Evolutionary conservation across 176 grass and related monocot species (phyloP).

Genomic region (Sorghum bicolor): DNA sequence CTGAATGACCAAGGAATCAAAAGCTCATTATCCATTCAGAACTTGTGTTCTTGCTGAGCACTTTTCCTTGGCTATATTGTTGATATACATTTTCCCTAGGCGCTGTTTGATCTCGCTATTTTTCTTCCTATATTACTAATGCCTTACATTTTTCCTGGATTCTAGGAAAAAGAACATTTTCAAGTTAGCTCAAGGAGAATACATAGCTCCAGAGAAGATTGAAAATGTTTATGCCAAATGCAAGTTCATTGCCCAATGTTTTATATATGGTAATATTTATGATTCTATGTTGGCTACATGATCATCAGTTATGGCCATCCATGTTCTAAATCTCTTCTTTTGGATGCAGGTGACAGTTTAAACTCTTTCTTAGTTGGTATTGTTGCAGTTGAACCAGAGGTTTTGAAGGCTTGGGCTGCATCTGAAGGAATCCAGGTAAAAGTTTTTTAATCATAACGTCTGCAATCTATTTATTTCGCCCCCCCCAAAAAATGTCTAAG

Average conservation of each 20-base stretch:
- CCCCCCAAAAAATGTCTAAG: neutral
- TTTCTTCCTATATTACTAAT: constrained; percentile 17
- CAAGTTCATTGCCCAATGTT: constrained; percentile 94
- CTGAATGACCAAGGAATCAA: neutral
- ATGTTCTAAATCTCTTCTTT: constrained; percentile 37
- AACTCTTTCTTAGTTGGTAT: constrained; percentile 83
- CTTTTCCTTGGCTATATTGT: neutral
- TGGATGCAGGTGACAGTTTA: constrained; percentile 83
- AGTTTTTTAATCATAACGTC: neutral
- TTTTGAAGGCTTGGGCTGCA: constrained; percentile 81
- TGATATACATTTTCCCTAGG: neutral
- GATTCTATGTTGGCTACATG: neutral
- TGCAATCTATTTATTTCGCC: constrained; percentile 11
- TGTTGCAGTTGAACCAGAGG: constrained; percentile 73
- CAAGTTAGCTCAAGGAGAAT: constrained; percentile 98
- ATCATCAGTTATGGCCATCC: neutral
- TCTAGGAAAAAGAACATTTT: constrained; percentile 99
- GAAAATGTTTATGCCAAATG: constrained; percentile 95
- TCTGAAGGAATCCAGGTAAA: constrained; percentile 82
- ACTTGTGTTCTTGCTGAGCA: neutral
- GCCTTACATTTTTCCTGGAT: constrained; percentile 8
- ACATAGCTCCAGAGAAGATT: constrained; percentile 95
- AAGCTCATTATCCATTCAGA: neutral
- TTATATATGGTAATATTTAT: constrained; percentile 79
- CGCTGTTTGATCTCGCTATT: neutral